Conservation (phyloP, 73 alveolate genomes). For the Blepharisma japonicum region DNA sequence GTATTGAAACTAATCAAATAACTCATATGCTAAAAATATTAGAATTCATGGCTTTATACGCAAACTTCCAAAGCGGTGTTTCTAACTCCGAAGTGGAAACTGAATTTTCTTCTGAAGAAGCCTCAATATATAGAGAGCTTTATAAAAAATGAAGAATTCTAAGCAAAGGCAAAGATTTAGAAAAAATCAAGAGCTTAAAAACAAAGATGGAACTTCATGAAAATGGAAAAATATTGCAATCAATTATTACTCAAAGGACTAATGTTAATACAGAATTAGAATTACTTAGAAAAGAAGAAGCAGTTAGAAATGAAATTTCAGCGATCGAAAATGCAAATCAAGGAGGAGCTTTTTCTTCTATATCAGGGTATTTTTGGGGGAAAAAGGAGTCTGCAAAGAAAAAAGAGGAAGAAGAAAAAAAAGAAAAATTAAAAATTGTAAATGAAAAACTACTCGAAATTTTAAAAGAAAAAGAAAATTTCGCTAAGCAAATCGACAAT, state of each 20-base stretch:
- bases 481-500: background rate
- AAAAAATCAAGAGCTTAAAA: background rate
- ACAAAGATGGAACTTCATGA: background rate
- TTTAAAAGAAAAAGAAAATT: background rate
- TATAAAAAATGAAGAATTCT: background rate
- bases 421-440: background rate
- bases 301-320: background rate
- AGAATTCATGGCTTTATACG: constrained; percentile 41
- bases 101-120: constrained; percentile 37
- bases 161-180: background rate
- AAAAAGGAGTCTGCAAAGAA: background rate
- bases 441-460: background rate
- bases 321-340: background rate
- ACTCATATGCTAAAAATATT: constrained; percentile 35
- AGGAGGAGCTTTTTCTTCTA: background rate
- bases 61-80: constrained; percentile 44
- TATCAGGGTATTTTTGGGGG: constrained; percentile 19
- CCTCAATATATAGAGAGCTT: constrained; percentile 34
- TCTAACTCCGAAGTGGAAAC: background rate
- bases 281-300: constrained; percentile 9
- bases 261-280: background rate
- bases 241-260: background rate
- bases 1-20: constrained; percentile 33
- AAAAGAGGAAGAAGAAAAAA: constrained; percentile 17
- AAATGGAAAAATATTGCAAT: background rate